Evolutionary conservation across 352 stramenopile genomes (phyloP), one percentile per base, ranked within the genome.

Genomic region (Pythium phragmiticola): DNA sequence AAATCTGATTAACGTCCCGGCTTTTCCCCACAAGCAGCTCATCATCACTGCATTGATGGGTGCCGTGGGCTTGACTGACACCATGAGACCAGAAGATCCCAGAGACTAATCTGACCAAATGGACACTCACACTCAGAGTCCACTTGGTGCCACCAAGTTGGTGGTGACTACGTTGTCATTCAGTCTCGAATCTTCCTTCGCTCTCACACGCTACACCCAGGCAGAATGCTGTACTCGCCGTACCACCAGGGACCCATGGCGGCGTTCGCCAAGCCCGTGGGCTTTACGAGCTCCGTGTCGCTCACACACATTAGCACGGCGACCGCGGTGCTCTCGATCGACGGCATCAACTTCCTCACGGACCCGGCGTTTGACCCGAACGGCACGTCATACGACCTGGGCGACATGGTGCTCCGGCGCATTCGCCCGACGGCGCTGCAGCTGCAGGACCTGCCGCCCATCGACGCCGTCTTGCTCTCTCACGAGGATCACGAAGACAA

Each of bases 401-500:
- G 53, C 26, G 48, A 36, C 17, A 41, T 68, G 19, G 11, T 65
- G 5, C 66, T 79, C 26, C 65, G 51, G 4, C 65, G 57, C 21
- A 69, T 63, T 0, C 59, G 68, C 0, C 68, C 65, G 34, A 64
- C 63, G 1, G 65, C 65, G 47, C 62, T 79, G 7, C 46, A 60
- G 30, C 60, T 79, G 16, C 50, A 76, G 16, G 53, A 73, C 17
- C 52, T 80, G 39, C 73, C 73, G 1, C 60, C 67, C 11, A 75
- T 77, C 28, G 57, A 77, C 37, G 66, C 66, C 5, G 58, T 80
- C 14, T 56, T 81, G 12, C 63, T 81, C 14, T 77, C 68, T 23
- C 73, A 78, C 42, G 70, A 81, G 66, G 70, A 78, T 47, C 74
- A 78, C 37, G 23, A 65, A 7, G 71, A 81, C 60, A 81, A 81